Evolutionary conservation across 169 alveolate genomes (phyloP), one percentile per base, ranked within the genome.

Genomic region (Plasmodium blacklocki): DNA sequence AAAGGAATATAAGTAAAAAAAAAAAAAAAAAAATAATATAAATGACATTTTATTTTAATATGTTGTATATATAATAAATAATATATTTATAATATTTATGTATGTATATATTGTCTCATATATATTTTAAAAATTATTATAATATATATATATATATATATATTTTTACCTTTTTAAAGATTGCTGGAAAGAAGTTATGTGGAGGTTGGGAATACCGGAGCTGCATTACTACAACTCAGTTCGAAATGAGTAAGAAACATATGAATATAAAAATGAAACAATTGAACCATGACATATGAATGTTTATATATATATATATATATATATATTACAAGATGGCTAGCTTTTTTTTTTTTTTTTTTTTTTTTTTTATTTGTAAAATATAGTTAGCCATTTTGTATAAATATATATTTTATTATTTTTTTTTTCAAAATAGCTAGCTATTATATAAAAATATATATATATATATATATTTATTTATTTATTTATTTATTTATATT

Each of bases 141-240:
- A n/a, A n/a, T 62, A 7, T 62, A 14, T 50, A 59, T 29, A 64
- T 26, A 64, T 64, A 64, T 64, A n/a, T 64, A 32, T 29, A n/a
- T 23, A 6, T 23, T 21, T 29, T 64, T 68, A 6, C 23, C 29
- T 45, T 49, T 70, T 70, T 73, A 54, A 14, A 83, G 80, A 68
- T 29, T 83, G 91, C 58, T 83, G 91, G 91, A 83, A 70, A 52
- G 91, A 83, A 39, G 91, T 83, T 19, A 83, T 83, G 91, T 83
- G 91, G 91, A 67, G 91, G 56, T 49, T 83, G 18, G 91, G 91
- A 12, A 83, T 83, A 26, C 91, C 91, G 43, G 91, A 83, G 85
- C 47, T 83, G 64, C 60, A 83, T 3, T 83, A 68, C 66, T 83
- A 83, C 83, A 83, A 83, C 85, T 32, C 91, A 2, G 78, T 76